A percentile compares a stretch with the other conserved stretches of the same genome.
Evolutionary conservation across 441 rosid genomes (phyloP).

Genomic region (Populus trichocarpa): DNA sequence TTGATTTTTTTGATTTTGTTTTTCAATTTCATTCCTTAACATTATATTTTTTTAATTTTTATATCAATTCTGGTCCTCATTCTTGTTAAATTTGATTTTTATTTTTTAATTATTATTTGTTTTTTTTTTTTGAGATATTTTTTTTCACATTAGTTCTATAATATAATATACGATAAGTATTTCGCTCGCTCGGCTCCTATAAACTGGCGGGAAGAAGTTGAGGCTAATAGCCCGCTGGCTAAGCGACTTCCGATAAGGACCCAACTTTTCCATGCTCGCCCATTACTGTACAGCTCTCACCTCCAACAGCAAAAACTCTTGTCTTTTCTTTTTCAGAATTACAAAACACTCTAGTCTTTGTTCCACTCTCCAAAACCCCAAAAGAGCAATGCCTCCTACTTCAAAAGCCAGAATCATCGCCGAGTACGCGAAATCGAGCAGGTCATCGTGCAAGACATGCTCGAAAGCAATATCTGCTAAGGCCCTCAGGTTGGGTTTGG

Average conservation of each 20-base stretch:
- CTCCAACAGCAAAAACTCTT: background rate
- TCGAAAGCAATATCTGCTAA: conserved; percentile 48
- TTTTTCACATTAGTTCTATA: background rate
- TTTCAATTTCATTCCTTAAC: too few species aligned
- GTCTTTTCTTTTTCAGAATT: background rate
- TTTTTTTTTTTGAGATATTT: too few species aligned
- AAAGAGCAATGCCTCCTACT: conserved; percentile 22
- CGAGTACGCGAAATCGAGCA: conserved; percentile 79
- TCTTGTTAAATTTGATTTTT: too few species aligned
- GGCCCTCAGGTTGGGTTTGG: conserved; percentile 57
- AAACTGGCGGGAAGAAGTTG: background rate
- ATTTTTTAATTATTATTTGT: too few species aligned
- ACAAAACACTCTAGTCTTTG: background rate
- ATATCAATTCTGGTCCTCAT: too few species aligned
- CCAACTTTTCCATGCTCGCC: background rate
- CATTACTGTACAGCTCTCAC: background rate
- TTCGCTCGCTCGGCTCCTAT: background rate
- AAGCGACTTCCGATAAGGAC: background rate
- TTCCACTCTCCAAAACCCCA: background rate
- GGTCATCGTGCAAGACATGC: conserved; percentile 77
- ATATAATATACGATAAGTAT: background rate
- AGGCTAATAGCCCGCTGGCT: background rate
- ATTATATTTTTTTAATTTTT: too few species aligned
- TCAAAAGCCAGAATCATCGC: conserved; percentile 42
- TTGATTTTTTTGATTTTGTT: too few species aligned